Percentiles rank a stretch among this genome's conserved stretches.
phyloP scores from a whole-genome alignment of 208 protist genomes.

The Crithidia acanthocephali region DNA sequence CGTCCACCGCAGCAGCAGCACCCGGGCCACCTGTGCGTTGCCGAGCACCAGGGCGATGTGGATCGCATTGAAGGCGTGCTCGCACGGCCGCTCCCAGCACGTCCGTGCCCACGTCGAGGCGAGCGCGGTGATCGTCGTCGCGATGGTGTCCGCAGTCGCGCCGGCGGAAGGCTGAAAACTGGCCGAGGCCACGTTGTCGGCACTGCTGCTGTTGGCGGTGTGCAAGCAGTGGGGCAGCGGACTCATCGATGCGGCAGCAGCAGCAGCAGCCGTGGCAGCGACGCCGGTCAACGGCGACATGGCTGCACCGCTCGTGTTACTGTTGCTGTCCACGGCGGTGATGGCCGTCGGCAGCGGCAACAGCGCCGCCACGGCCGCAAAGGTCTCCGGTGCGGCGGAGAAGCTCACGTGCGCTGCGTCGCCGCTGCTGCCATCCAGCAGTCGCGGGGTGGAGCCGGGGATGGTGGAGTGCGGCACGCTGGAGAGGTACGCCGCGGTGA shows the following conservation, averaged over 20 bases:
- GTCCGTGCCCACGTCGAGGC: constrained; percentile 4
- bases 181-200: neutral
- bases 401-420: neutral
- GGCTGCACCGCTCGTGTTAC: neutral
- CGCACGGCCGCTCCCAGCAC: constrained; percentile 31
- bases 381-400: too few species aligned
- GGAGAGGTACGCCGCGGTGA: constrained; percentile 5
- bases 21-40: constrained; percentile 31
- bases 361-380: neutral
- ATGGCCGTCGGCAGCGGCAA: neutral
- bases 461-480: neutral
- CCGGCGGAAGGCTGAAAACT: neutral
- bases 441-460: neutral
- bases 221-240: neutral
- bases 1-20: constrained; percentile 21
- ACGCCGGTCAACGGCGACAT: neutral
- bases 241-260: neutral
- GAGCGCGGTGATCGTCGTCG: constrained; percentile 14
- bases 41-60: constrained; percentile 43
- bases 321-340: constrained; percentile 6
- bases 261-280: neutral
- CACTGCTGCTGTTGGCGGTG: neutral
- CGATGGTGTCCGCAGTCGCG: constrained; percentile 8
- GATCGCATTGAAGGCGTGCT: constrained; percentile 37
- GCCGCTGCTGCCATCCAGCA: neutral